Evolutionary conservation across 192 early-diverging fungal species (phyloP).

Genomic region (Geosiphon pyriformis): DNA sequence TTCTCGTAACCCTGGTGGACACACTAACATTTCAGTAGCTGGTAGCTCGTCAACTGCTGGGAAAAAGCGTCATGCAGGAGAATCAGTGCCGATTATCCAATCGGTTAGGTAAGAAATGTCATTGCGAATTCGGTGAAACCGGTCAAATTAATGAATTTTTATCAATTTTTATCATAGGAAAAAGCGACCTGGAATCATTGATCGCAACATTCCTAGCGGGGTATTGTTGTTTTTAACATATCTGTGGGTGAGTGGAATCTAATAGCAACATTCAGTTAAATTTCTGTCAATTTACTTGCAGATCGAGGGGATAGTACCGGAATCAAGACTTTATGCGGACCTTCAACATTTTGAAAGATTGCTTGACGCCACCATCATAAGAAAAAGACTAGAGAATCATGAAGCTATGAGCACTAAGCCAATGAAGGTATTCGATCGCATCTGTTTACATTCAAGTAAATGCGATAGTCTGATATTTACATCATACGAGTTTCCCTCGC

Average conservation of each 20-base stretch:
- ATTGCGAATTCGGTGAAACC: not conserved
- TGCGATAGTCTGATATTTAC: too few species aligned
- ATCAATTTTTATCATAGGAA: not conserved
- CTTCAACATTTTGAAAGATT: slow-evolving; percentile 82
- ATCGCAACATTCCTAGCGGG: not conserved
- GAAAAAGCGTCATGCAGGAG: not conserved
- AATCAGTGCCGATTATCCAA: not conserved
- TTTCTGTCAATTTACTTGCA: slow-evolving; percentile 26
- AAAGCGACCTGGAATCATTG: not conserved
- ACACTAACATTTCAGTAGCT: too few species aligned
- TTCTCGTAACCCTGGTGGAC: too few species aligned
- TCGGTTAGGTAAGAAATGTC: not conserved
- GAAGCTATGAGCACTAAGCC: slow-evolving; percentile 71
- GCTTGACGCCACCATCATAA: slow-evolving; percentile 83
- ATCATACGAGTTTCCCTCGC: too few species aligned
- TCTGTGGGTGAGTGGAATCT: not conserved
- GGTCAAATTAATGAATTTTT: not conserved
- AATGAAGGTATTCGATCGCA: slow-evolving; percentile 56
- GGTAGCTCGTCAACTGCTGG: not conserved
- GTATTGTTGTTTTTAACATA: not conserved
- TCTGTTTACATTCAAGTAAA: too few species aligned
- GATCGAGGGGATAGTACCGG: slow-evolving; percentile 88
- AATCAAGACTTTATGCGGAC: slow-evolving; percentile 83
- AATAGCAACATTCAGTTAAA: not conserved
- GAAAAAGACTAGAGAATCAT: slow-evolving; percentile 86